A percentile compares a stretch with the other conserved stretches of the same genome.
Evolutionary conservation across 106 monocot genomes (phyloP).

Genomic region (Dioscorea zingiberensis): DNA sequence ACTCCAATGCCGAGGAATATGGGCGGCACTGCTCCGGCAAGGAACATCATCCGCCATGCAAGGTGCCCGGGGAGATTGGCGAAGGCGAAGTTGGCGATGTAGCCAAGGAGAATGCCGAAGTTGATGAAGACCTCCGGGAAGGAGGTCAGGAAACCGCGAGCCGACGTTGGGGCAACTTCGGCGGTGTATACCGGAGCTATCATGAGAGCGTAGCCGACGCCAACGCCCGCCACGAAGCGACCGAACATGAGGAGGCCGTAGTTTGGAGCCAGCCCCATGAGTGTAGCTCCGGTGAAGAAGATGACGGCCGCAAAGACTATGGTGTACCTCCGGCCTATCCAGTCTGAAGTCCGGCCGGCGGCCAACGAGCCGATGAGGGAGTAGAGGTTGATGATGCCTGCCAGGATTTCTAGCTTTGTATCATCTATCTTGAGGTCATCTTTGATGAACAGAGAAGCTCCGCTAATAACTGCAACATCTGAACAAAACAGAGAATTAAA

Average conservation of each 20-base stretch:
- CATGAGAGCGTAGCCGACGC: slow-evolving; percentile 68
- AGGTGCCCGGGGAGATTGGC: slow-evolving; percentile 25
- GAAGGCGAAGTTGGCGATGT: slow-evolving; percentile 38
- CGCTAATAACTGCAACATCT: slow-evolving; percentile 85
- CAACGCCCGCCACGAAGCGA: slow-evolving; percentile 71
- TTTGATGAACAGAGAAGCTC: slow-evolving; percentile 59
- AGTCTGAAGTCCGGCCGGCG: slow-evolving; percentile 78
- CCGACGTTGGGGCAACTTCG: slow-evolving; percentile 8
- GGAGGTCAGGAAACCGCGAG: slow-evolving; percentile 15
- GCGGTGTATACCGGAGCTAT: slow-evolving; percentile 57
- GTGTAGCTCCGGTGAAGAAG: slow-evolving; percentile 60
- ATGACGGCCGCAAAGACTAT: slow-evolving; percentile 58
- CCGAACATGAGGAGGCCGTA: slow-evolving; percentile 71
- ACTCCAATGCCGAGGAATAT: slow-evolving; percentile 32
- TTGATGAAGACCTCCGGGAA: slow-evolving; percentile 29
- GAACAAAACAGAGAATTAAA: not conserved
- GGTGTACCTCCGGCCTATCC: slow-evolving; percentile 70
- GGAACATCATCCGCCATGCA: slow-evolving; percentile 46
- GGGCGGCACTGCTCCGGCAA: slow-evolving; percentile 37
- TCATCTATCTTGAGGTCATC: slow-evolving; percentile 58
- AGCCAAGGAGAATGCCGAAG: slow-evolving; percentile 28
- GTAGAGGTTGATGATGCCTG: slow-evolving; percentile 75
- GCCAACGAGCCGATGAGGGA: slow-evolving; percentile 55
- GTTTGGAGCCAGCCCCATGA: slow-evolving; percentile 70
- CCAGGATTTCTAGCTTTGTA: slow-evolving; percentile 51